A percentile compares a stretch with the other conserved stretches of the same genome.
Conservation (phyloP, 139 green algal genomes). For the Chlorella sp. region DNA sequence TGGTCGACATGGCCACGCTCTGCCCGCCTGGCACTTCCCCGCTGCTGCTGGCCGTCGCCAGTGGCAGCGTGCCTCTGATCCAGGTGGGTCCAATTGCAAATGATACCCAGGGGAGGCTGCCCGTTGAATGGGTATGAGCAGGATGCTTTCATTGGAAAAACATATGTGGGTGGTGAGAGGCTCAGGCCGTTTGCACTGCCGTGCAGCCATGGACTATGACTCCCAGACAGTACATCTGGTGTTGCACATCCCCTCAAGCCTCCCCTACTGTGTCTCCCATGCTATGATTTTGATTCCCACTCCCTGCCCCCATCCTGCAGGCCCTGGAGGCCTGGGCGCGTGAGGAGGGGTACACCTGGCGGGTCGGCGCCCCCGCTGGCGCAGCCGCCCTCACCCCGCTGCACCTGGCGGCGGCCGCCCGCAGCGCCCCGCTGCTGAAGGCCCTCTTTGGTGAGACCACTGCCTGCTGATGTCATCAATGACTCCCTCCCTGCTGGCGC, state of each 20-base stretch:
- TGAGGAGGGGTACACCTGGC: neutral
- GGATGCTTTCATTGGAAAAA: too few species aligned
- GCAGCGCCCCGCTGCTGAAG: neutral
- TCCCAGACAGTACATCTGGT: too few species aligned
- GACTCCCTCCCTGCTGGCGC: too few species aligned
- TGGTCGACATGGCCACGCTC: neutral
- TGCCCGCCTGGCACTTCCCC: neutral
- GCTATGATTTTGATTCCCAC: neutral
- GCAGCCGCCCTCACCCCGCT: conserved; percentile 18
- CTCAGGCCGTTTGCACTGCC: too few species aligned
- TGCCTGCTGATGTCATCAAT: neutral
- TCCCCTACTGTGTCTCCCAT: neutral
- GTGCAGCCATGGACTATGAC: too few species aligned
- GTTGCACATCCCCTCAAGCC: too few species aligned
- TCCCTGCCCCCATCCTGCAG: neutral
- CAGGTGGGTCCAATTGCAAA: neutral
- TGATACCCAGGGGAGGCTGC: neutral
- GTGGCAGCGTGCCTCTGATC: neutral
- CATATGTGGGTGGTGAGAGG: too few species aligned
- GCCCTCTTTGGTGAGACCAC: neutral
- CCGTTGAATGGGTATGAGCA: too few species aligned
- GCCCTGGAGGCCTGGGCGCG: conserved; percentile 8
- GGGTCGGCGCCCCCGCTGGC: neutral
- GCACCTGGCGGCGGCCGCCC: conserved; percentile 17
- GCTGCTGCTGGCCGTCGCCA: conserved; percentile 15